Evolutionary conservation across 2,329 filamentous ascomycete species (phyloP), one percentile per base, ranked within the genome.

Genomic region (Diaporthe citrichinensis): DNA sequence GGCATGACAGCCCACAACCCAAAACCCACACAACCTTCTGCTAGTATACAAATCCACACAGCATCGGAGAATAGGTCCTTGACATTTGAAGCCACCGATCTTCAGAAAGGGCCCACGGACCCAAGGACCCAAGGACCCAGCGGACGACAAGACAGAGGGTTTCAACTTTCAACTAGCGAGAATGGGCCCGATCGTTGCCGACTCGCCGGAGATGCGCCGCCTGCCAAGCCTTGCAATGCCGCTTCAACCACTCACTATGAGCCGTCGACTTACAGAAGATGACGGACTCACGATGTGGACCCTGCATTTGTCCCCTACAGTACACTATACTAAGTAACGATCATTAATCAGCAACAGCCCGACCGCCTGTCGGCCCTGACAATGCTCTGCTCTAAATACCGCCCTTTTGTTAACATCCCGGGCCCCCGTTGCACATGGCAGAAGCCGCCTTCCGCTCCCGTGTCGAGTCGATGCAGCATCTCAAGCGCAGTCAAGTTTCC

Each of bases 121-220:
- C 65, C 28, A 46, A 20, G 14, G 8, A 10, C 8, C 36, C 12
- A 12, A 46, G 41, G 41, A 49, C 44, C 62, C 49, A 53, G 31
- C 23, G 20, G 44, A 39, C 46, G 31, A 68, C 28, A 39, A 36
- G 9, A 36, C 44, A 25, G 44, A 51, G 34, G 49, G 46, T 68
- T 68, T 68, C 65, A 59, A 36, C 55, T 14, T 15, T n/a, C 20
- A 61, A 23, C 49, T 55, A 69, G 34, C 49, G 61, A 55, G 28
- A 25, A 53, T 69, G 65, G 49, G 46, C 46, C 65, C 65, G 65
- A 55, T 34, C 65, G 34, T 41, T 69, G 65, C 65, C 65, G 65
- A 69, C n/a, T 41, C 46, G 46, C 65, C 65, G 65, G 49, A 41
- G 65, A 69, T 69, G 65, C 49, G 25, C 65, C 65, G 49, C n/a